These are phyloP conservation scores for Ceratocystis destructans DNA, from an alignment of 2,329 filamentous ascomycete genomes.

Conservation along the genomic window DNA sequence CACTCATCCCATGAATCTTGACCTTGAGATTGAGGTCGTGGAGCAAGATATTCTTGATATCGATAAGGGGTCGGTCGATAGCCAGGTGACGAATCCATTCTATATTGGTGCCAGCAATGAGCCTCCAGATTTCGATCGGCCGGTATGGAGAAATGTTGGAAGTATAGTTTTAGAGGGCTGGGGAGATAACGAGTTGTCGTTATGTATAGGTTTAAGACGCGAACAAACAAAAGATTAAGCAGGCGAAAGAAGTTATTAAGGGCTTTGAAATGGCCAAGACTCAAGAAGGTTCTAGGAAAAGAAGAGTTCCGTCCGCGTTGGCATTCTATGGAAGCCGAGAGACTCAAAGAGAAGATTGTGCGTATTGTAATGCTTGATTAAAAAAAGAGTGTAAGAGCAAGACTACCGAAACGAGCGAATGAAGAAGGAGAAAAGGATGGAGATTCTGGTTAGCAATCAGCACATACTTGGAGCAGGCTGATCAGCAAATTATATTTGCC, in stretches of 20 bases:
- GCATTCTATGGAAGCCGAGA: neutral
- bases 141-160: neutral
- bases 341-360: neutral
- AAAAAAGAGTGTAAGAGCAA: neutral
- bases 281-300: neutral
- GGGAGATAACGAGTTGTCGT: neutral
- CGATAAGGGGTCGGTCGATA: constrained; percentile 1
- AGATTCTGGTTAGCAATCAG: neutral
- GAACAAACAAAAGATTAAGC: neutral
- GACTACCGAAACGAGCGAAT: neutral
- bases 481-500: neutral
- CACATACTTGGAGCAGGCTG: neutral
- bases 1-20: constrained; percentile 38
- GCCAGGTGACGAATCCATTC: neutral
- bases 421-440: neutral
- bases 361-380: neutral
- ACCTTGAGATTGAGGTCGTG: neutral
- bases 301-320: neutral
- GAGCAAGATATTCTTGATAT: neutral
- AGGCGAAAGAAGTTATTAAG: neutral
- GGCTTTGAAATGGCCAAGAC: neutral
- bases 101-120: neutral
- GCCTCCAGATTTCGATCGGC: neutral
- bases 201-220: neutral
- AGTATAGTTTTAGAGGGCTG: neutral